Evolutionary conservation across 805 yeast species (phyloP).

Genomic region (Candida boidinii): DNA sequence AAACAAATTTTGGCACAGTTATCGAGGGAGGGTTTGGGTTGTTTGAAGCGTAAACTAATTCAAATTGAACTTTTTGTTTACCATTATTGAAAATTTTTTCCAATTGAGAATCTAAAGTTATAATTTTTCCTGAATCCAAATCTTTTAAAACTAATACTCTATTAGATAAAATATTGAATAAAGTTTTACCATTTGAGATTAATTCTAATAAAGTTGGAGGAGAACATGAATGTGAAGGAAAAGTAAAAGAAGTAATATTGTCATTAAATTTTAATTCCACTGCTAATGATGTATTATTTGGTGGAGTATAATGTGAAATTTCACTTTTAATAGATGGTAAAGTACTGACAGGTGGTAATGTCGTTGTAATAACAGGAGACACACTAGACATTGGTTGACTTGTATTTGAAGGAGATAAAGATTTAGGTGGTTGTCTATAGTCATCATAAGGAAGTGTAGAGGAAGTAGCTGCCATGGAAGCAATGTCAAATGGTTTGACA

Average conservation of each 20-base stretch:
- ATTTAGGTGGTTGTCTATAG: background rate
- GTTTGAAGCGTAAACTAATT: too few relatives aligned
- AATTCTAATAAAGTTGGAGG: slow-evolving; percentile 77
- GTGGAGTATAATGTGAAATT: slow-evolving; percentile 3
- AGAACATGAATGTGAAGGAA: slow-evolving; percentile 54
- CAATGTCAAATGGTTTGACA: too few relatives aligned
- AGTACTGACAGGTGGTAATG: background rate
- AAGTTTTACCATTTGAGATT: slow-evolving; percentile 65
- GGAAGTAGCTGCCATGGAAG: too few relatives aligned
- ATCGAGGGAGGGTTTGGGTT: too few relatives aligned
- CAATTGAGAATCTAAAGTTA: slow-evolving; percentile 38
- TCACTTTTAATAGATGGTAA: background rate
- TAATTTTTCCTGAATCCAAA: slow-evolving; percentile 18
- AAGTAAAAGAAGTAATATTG: slow-evolving; percentile 54
- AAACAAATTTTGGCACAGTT: too few relatives aligned
- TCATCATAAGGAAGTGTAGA: too few relatives aligned
- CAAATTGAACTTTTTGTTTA: too few relatives aligned
- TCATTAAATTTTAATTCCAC: slow-evolving; percentile 44
- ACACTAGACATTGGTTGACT: background rate
- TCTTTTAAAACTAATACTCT: slow-evolving; percentile 28
- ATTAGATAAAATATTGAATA: slow-evolving; percentile 48
- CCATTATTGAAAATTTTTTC: slow-evolving; percentile 29
- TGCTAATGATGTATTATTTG: too few relatives aligned
- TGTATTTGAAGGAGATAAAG: background rate
- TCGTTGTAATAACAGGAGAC: background rate